Conservation (phyloP, 31 red algal genomes). For the Odonthalia washingtoniensis region DNA sequence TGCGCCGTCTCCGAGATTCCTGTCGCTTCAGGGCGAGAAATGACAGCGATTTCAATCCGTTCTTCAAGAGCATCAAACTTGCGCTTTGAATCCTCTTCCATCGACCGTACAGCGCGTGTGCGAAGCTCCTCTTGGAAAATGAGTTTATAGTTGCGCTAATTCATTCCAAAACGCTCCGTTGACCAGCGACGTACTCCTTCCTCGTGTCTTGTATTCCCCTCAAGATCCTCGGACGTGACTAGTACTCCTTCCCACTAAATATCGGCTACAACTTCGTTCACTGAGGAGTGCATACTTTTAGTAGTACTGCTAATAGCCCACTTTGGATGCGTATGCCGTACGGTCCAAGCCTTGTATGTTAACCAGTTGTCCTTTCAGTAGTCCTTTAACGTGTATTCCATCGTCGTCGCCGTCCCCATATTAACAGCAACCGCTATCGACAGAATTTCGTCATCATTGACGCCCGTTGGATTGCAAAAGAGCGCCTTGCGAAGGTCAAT, state of each 20-base stretch:
- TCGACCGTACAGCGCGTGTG: slow-evolving; percentile 31
- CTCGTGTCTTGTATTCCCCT: not conserved
- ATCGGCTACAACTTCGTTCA: not conserved
- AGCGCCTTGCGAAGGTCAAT: slow-evolving; percentile 3
- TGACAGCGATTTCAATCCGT: slow-evolving; percentile 41
- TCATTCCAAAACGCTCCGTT: slow-evolving; percentile 22
- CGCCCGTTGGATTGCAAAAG: slow-evolving; percentile 35
- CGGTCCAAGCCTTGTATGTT: slow-evolving; percentile 19
- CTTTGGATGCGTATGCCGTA: slow-evolving; percentile 29
- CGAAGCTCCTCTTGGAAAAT: slow-evolving; percentile 39
- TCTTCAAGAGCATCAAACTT: slow-evolving; percentile 59
- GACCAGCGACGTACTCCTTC: not conserved
- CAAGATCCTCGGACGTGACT: not conserved
- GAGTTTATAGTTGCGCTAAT: slow-evolving; percentile 1
- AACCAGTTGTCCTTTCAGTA: slow-evolving; percentile 18
- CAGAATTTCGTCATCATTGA: slow-evolving; percentile 21
- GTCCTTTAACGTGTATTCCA: slow-evolving; percentile 35
- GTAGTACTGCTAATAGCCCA: not conserved
- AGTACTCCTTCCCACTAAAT: not conserved
- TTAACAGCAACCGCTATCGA: slow-evolving; percentile 56
- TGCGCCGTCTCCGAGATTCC: slow-evolving; percentile 31
- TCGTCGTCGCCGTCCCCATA: not conserved
- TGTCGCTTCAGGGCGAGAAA: slow-evolving; percentile 52
- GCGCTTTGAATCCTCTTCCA: slow-evolving; percentile 47
- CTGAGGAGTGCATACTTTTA: not conserved